Conservation (phyloP, 306 rosid genomes). For the Hippophae tibetana region DNA sequence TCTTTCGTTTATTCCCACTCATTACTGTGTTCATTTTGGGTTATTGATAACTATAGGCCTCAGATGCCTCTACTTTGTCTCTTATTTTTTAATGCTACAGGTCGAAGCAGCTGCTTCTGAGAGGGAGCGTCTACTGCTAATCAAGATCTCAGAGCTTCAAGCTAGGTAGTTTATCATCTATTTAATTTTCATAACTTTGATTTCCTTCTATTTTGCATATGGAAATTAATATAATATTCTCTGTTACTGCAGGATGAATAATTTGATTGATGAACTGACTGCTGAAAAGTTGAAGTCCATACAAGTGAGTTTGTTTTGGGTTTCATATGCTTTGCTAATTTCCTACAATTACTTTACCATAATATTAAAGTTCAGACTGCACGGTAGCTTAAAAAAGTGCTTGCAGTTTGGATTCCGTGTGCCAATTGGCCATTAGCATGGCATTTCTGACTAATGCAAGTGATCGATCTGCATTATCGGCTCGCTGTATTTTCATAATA, state of each 20-base stretch:
- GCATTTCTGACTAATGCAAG: too few relatives aligned
- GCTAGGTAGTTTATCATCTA: slow-evolving; percentile 44
- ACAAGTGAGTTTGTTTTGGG: slow-evolving; percentile 48
- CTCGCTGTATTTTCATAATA: too few relatives aligned
- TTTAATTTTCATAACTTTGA: slow-evolving; percentile 8
- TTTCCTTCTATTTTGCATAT: slow-evolving; percentile 8
- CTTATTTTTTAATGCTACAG: slow-evolving; percentile 31
- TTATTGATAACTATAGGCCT: slow-evolving; percentile 3
- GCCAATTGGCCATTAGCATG: too few relatives aligned
- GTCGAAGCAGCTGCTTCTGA: slow-evolving; percentile 56
- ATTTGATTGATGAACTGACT: slow-evolving; percentile 63
- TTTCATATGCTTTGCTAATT: not conserved
- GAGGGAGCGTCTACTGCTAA: slow-evolving; percentile 58
- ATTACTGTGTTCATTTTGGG: not conserved
- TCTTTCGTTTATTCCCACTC: not conserved
- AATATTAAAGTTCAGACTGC: not conserved
- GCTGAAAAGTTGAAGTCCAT: slow-evolving; percentile 68
- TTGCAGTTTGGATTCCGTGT: too few relatives aligned
- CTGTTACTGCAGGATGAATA: slow-evolving; percentile 52
- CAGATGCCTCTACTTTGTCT: not conserved
- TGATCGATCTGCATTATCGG: too few relatives aligned
- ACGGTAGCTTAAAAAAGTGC: too few relatives aligned
- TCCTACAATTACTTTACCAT: not conserved
- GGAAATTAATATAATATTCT: not conserved
- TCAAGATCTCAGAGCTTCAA: slow-evolving; percentile 79